Evolutionary conservation across 1,284 basidiomycete genomes (phyloP).

Genomic region (Ceratobasidium sp.): DNA sequence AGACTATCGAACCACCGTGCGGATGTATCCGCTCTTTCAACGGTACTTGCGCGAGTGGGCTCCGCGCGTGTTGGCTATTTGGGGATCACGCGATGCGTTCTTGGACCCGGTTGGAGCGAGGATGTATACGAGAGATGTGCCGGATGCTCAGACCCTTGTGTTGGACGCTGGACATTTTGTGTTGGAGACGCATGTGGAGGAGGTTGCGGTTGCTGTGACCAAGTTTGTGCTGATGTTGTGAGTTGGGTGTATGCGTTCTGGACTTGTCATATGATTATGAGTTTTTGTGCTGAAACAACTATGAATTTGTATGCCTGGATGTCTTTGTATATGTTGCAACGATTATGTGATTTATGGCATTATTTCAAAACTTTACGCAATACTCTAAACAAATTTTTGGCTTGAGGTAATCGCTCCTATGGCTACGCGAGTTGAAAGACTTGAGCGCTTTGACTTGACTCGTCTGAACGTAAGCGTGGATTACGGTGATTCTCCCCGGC

Average conservation of each 20-base stretch:
- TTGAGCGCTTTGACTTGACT: background rate
- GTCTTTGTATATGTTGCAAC: too few relatives aligned
- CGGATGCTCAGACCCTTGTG: conserved; percentile 60
- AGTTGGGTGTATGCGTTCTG: conserved; percentile 3
- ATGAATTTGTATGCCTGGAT: too few relatives aligned
- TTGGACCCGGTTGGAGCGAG: conserved; percentile 65
- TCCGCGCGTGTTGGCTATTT: conserved; percentile 64
- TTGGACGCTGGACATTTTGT: conserved; percentile 67
- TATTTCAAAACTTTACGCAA: too few relatives aligned
- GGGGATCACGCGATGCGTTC: conserved; percentile 65
- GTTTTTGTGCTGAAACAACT: background rate
- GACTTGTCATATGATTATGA: background rate
- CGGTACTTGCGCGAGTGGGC: conserved; percentile 61
- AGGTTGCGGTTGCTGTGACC: conserved; percentile 51
- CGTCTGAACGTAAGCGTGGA: conserved; percentile 9
- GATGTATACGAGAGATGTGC: conserved; percentile 62
- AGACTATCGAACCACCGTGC: conserved; percentile 64
- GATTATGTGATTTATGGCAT: background rate
- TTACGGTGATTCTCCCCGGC: conserved; percentile 18
- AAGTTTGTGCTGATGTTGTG: conserved; percentile 32
- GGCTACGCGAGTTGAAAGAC: background rate
- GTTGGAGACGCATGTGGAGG: conserved; percentile 58
- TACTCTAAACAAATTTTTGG: too few relatives aligned
- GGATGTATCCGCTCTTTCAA: conserved; percentile 64
- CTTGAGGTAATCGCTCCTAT: too few relatives aligned